Conservation (phyloP, 208 protist species). For the Leishmania braziliensis region DNA sequence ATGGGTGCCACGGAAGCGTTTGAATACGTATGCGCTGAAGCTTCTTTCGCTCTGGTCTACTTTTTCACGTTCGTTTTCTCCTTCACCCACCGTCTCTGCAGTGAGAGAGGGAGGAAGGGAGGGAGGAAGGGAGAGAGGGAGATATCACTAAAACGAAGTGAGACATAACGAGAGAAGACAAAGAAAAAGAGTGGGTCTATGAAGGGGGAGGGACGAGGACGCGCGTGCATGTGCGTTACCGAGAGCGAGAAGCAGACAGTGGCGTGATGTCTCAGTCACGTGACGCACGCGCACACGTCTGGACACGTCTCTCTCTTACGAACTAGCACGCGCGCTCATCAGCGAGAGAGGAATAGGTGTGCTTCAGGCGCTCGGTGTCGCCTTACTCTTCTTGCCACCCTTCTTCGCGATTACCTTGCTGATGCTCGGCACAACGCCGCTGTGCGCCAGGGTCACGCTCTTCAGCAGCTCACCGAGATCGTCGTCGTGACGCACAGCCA, state of each 20-base stretch:
- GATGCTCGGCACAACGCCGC: slow-evolving; percentile 83
- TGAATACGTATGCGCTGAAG: not conserved
- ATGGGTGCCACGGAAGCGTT: not conserved
- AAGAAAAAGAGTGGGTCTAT: slow-evolving; percentile 25
- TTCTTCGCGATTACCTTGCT: slow-evolving; percentile 82
- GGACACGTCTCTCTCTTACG: not conserved
- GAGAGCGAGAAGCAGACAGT: not conserved
- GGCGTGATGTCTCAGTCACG: not conserved
- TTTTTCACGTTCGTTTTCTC: not conserved
- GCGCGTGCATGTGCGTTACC: not conserved
- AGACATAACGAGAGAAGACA: slow-evolving; percentile 2
- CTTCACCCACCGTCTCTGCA: not conserved
- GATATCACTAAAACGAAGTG: slow-evolving; percentile 18
- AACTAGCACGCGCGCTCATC: not conserved
- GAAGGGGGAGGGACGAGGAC: not conserved
- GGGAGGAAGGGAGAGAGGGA: not conserved
- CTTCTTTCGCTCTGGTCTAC: not conserved
- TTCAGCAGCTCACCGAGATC: slow-evolving; percentile 56
- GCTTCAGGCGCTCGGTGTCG: slow-evolving; percentile 58
- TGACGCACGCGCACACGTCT: not conserved
- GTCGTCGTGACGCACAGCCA: slow-evolving; percentile 86
- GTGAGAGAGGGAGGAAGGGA: not conserved
- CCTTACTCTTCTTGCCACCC: slow-evolving; percentile 62
- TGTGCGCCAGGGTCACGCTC: slow-evolving; percentile 80
- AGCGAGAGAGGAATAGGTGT: not conserved